Evolutionary conservation across 345 rosid genomes (phyloP), one percentile per base, ranked within the genome.

Genomic region (Diplotaxis tenuifolia): DNA sequence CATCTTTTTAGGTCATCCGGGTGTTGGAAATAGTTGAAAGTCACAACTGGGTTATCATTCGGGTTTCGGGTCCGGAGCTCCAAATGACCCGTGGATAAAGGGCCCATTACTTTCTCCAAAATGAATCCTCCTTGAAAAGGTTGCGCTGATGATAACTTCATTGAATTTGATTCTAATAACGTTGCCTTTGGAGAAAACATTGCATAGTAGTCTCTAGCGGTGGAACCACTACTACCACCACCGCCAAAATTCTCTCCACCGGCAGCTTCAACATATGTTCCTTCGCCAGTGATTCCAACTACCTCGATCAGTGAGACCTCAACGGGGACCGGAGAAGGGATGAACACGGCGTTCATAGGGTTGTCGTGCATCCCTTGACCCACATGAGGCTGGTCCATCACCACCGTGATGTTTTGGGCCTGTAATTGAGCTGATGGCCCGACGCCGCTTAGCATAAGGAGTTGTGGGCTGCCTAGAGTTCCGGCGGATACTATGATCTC

Each of bases 221-320:
- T 50, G 4, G 80, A 62, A 6, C 50, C 50, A 45, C 50, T 45
- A 60, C 65, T 19, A 2, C 76, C 76, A 3, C 82, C 82, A 1
- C 81, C 80, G 4, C 82, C 83, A 0, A 84, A 86, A 70, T 77
- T 81, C 22, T 64, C 80, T 0, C 90, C 92, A 21, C 92, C 83
- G 1, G 93, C 86, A 2, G 90, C 80, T 34, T 90, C 96, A 0
- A 90, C 86, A 14, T 81, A 85, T 80, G 81, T 81, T 38, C 87
- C 90, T 16, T 83, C 86, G 0, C 66, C 62, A 18, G 94, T 87
- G 29, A 86, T 85, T 8, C 94, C 96, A 23, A 85, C 96, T 7
- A 90, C 89, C 70, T 90, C 88, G 27, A 90, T 87, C 55, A 90
- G 90, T 14, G 96, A 88, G 77, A 88, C 83, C 73, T 90, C 94